A percentile compares a stretch with the other conserved stretches of the same genome.
Conservation (phyloP, 140 eudicot species). For the Anethum foeniculum region DNA sequence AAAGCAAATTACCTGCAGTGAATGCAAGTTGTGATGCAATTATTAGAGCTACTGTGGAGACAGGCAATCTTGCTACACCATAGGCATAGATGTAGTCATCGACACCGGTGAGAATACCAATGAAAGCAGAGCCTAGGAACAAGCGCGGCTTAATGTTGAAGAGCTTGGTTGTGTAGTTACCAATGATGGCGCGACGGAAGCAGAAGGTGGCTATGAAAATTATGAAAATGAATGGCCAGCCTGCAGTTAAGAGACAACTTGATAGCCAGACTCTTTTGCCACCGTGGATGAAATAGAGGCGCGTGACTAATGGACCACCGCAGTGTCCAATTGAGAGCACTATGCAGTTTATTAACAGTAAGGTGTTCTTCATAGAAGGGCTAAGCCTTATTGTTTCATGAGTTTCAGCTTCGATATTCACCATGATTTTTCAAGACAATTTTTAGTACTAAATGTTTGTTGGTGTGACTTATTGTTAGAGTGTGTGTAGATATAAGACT, state of each 20-base stretch:
- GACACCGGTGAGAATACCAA: background rate
- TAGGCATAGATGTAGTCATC: background rate
- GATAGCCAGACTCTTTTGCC: constrained; percentile 6
- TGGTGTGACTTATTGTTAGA: background rate
- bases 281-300: background rate
- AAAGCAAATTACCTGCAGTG: background rate
- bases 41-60: background rate
- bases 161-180: background rate
- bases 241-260: background rate
- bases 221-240: background rate
- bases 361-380: background rate
- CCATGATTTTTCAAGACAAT: background rate
- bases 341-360: background rate
- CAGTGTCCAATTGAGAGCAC: background rate
- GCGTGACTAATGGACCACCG: constrained; percentile 1
- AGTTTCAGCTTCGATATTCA: background rate
- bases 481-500: background rate
- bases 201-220: background rate
- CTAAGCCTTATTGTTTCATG: background rate
- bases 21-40: background rate
- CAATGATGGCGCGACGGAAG: background rate
- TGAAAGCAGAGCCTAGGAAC: background rate
- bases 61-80: background rate
- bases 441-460: background rate
- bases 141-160: background rate